Conservation (phyloP, 2,329 filamentous ascomycete genomes). For the Alternaria ethzedia region DNA sequence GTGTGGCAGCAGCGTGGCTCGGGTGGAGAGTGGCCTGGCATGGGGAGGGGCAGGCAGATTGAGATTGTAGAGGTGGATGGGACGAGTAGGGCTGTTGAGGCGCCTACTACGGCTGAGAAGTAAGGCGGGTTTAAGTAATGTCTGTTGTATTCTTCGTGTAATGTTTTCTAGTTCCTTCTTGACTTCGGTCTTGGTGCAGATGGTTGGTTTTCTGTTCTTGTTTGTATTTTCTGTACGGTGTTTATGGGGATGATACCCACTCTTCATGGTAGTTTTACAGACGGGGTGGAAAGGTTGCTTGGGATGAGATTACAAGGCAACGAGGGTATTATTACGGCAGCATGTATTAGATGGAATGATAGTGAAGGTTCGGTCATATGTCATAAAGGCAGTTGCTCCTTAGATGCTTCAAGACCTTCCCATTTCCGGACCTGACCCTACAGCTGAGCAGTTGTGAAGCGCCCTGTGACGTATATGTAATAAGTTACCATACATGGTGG, state of each 20-base stretch:
- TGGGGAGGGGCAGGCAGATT: background rate
- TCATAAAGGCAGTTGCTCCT: no score
- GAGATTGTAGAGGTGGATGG: constrained; percentile 21
- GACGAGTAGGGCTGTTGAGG: constrained; percentile 12
- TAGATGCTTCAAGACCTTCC: no score
- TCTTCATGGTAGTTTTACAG: background rate
- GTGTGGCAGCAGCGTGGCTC: constrained; percentile 1
- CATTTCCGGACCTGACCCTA: no score
- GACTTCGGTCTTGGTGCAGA: background rate
- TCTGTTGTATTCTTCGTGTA: background rate
- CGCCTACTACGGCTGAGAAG: constrained; percentile 2
- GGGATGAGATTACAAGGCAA: background rate
- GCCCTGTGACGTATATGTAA: no score
- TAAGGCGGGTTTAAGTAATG: background rate
- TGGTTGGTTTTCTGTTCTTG: background rate
- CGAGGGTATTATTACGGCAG: background rate
- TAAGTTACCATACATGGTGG: no score
- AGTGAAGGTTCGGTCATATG: no score
- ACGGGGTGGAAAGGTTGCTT: background rate
- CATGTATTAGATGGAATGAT: background rate
- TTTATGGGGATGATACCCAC: background rate
- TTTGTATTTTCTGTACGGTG: background rate
- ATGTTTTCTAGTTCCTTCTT: background rate
- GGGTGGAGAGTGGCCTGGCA: constrained; percentile 3
- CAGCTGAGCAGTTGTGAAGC: no score